Conservation (phyloP, 768 basidiomycete species). For the Hemileccinum rubropunctum region DNA sequence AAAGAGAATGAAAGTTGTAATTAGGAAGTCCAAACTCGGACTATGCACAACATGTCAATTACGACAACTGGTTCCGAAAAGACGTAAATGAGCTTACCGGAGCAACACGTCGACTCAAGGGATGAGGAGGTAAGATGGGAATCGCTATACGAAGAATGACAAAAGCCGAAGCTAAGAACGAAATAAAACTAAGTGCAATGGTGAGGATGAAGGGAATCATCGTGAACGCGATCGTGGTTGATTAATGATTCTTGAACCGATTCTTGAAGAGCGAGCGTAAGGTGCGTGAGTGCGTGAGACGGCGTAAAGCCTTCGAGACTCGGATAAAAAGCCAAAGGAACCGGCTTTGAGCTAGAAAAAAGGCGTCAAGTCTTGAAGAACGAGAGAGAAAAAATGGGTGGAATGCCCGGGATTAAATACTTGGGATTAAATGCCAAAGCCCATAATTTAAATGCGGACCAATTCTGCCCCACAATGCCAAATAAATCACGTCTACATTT, state of each 20-base stretch:
- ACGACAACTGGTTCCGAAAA: background rate
- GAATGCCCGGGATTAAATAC: conserved; percentile 1
- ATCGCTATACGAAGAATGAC: conserved; percentile 74
- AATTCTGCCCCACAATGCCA: conserved; percentile 23
- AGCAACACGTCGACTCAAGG: conserved; percentile 69
- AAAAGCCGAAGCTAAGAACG: conserved; percentile 71
- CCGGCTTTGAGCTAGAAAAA: conserved; percentile 24
- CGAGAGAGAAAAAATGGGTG: conserved; percentile 4
- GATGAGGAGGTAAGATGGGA: conserved; percentile 71
- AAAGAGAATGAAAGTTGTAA: conserved; percentile 53
- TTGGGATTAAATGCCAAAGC: background rate
- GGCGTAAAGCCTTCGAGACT: conserved; percentile 40
- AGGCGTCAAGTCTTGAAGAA: conserved; percentile 20
- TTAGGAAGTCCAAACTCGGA: conserved; percentile 75
- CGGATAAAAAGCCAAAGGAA: conserved; percentile 31
- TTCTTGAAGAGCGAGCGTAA: conserved; percentile 20
- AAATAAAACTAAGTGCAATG: conserved; percentile 64
- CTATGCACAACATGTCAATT: conserved; percentile 36
- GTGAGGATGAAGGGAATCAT: conserved; percentile 72
- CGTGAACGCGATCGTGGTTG: conserved; percentile 20
- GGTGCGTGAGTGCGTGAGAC: conserved; percentile 29
- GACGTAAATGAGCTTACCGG: conserved; percentile 46
- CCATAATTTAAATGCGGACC: conserved; percentile 6
- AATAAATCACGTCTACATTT: conserved; percentile 14
- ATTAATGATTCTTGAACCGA: conserved; percentile 8